phyloP scores from a whole-genome alignment of 306 rosid genomes.

The Erythrophleum fordii region DNA sequence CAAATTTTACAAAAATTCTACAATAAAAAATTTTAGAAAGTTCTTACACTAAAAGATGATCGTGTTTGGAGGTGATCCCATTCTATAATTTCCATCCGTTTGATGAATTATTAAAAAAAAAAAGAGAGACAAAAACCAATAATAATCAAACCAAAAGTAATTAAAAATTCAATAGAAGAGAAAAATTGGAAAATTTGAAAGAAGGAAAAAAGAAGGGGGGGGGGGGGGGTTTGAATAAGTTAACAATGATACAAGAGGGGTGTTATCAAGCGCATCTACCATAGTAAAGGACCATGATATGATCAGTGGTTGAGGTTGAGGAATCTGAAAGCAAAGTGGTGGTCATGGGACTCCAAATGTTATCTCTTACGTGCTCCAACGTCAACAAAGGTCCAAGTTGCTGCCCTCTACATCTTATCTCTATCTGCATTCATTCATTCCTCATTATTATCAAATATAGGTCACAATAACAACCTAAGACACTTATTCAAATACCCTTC shows the following conservation, averaged over 20 bases:
- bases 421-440: constrained; percentile 62
- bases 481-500: not conserved
- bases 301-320: constrained; percentile 70
- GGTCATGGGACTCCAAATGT: constrained; percentile 67
- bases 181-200: constrained; percentile 26
- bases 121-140: constrained; percentile 3
- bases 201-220: not conserved
- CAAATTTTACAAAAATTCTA: no score
- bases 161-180: constrained; percentile 39
- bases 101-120: constrained; percentile 23
- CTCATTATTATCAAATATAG: not conserved
- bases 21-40: no score
- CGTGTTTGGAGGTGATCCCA: constrained; percentile 37
- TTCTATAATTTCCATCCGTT: constrained; percentile 42
- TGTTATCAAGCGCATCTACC: constrained; percentile 52
- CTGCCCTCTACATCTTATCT: constrained; percentile 95
- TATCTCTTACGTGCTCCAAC: constrained; percentile 92
- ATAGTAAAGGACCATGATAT: constrained; percentile 87
- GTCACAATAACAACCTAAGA: not conserved
- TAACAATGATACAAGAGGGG: constrained; percentile 48
- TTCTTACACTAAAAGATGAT: no score
- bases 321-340: constrained; percentile 73
- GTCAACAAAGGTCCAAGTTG: constrained; percentile 79
- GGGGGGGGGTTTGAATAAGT: no score
- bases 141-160: constrained; percentile 36